phyloP scores from a whole-genome alignment of 306 rosid genomes.

The Cucumis melo region DNA sequence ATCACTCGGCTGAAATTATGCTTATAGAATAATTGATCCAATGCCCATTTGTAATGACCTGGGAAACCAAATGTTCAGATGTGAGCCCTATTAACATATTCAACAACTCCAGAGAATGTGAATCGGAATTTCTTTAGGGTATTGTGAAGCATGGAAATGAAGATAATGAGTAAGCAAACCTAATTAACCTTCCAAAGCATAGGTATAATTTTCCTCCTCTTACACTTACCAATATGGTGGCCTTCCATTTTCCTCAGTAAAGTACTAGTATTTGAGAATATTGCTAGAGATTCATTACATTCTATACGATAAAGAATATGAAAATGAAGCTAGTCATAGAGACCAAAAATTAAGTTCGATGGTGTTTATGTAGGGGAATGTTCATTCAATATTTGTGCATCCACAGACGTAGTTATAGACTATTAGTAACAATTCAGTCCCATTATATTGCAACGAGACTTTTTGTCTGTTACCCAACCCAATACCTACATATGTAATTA shows the following conservation, averaged over 20 bases:
- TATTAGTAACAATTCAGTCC: constrained; percentile 8
- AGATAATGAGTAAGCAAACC: not conserved
- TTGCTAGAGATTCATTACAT: not conserved
- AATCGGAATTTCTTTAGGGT: not conserved
- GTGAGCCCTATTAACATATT: not conserved
- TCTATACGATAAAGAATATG: not conserved
- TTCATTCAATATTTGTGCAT: constrained; percentile 26
- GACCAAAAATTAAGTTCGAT: constrained; percentile 32
- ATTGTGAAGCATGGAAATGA: not conserved
- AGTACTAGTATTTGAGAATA: not conserved
- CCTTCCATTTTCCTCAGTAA: not conserved
- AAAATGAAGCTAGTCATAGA: constrained; percentile 45
- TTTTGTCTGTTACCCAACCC: not conserved
- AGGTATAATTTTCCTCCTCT: not conserved
- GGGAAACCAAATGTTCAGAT: constrained; percentile 7
- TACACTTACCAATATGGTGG: not conserved
- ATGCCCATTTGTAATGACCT: constrained; percentile 99
- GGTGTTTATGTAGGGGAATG: constrained; percentile 30
- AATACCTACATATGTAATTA: not conserved
- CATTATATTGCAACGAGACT: not conserved
- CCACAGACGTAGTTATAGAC: constrained; percentile 19
- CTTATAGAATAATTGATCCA: constrained; percentile 72
- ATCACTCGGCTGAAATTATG: constrained; percentile 68
- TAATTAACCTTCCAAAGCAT: not conserved
- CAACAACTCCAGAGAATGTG: not conserved